Evolutionary conservation across 108 stramenopile genomes (phyloP), one percentile per base, ranked within the genome.

Genomic region (Epithemia pelagica): DNA sequence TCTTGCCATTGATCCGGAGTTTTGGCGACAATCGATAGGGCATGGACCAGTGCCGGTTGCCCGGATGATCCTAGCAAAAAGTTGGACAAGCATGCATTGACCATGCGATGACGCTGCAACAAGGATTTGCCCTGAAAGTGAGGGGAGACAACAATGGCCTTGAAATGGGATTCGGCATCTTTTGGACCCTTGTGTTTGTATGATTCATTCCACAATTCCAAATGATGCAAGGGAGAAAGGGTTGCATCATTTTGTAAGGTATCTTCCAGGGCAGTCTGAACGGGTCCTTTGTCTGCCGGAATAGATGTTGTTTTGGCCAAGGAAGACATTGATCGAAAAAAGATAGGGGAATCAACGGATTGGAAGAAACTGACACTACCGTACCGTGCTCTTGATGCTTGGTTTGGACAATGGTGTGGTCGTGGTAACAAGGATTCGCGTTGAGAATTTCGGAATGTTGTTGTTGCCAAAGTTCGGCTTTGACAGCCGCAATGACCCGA

Each of bases 141-240:
- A 1, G 66, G 65, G 10, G 90, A 85, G 0, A 96, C 87, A 7
- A 98, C 84, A 26, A 96, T 76, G 8, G 95, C 94, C 76, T 98
- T 96, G 76, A 98, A 98, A 72, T 98, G 97, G 1, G 95, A 95
- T 78, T 98, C 96, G 22, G 94, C 89, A 59, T 84, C 73, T 15
- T 63, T 65, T 1, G 94, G 94, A 55, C 92, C 94, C 58, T 92
- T 95, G 77, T 95, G 94, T 82, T 79, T 88, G 67, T 91, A 74
- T 1, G 79, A 81, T 75, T 95, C 94, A 68, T 95, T 95, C 53
- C 84, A 73, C 18, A 94, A 79, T 57, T 91, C 86, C 52, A 94
- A 62, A 74, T 86, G 83, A 33, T 55, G 54, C 8, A 66, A 46
- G 0, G 87, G 92, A 5, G 68, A 24, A 64, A 92, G 85, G 37